Conservation (phyloP, 139 green algal species). For the Chloropicon primus region DNA sequence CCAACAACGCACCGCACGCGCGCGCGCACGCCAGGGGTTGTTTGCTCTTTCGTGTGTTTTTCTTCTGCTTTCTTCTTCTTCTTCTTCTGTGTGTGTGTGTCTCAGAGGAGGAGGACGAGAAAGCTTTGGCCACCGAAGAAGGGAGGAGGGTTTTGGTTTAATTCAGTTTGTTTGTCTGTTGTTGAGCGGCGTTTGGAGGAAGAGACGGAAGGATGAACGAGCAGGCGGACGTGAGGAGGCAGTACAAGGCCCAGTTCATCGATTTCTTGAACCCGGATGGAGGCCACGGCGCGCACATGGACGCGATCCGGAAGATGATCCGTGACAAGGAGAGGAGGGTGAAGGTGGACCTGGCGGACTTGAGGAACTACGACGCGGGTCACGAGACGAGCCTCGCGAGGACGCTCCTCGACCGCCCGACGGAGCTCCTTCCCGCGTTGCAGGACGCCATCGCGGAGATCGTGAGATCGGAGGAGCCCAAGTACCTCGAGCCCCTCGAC, state of each 20-base stretch:
- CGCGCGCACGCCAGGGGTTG: no score
- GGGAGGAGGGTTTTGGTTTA: no score
- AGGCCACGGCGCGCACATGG: conserved; percentile 22
- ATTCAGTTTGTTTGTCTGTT: background rate
- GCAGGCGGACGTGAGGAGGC: conserved; percentile 29
- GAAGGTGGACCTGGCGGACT: conserved; percentile 48
- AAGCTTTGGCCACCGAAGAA: no score
- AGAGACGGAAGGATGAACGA: no score
- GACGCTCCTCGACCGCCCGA: conserved; percentile 50
- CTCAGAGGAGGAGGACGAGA: no score
- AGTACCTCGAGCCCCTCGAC: conserved; percentile 24
- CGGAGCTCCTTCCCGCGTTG: conserved; percentile 64
- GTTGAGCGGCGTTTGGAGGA: background rate
- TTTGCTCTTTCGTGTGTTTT: no score
- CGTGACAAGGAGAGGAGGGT: conserved; percentile 28
- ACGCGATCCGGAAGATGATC: conserved; percentile 21
- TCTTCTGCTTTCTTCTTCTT: no score
- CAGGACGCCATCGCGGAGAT: conserved; percentile 73
- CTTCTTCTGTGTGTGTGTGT: no score
- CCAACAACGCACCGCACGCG: no score
- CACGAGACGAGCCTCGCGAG: conserved; percentile 26
- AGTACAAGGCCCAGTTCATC: conserved; percentile 54
- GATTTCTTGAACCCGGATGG: conserved; percentile 55
- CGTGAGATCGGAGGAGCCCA: conserved; percentile 26
- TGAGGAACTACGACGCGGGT: conserved; percentile 55